Percentiles rank a stretch among this genome's conserved stretches.
These are phyloP conservation scores for Solanum habrochaites DNA, from an alignment of 257 asterid species.

Conservation along the genomic window DNA sequence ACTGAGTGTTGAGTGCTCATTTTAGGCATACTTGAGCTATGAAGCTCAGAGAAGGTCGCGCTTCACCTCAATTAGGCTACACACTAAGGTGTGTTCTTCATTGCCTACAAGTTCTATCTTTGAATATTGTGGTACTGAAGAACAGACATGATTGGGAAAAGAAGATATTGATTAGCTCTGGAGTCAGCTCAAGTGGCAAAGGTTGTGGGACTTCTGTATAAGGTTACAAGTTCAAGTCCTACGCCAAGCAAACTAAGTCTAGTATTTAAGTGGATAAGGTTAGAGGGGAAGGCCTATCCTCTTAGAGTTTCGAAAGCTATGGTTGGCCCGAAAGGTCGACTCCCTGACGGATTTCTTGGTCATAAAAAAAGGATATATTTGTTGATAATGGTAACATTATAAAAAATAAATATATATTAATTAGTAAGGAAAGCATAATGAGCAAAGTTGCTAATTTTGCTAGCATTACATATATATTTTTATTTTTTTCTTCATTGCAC, in stretches of 20 bases:
- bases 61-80: not conserved
- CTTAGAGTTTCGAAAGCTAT: not conserved
- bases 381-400: not conserved
- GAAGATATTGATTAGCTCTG: not conserved
- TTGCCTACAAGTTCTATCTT: not conserved
- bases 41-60: not conserved
- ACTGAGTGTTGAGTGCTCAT: not conserved
- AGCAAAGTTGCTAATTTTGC: not conserved
- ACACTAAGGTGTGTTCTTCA: not conserved
- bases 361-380: not conserved
- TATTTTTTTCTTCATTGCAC: too few relatives aligned
- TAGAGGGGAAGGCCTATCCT: not conserved
- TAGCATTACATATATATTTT: too few relatives aligned
- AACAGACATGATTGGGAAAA: not conserved
- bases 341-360: not conserved
- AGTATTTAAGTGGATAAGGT: not conserved
- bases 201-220: not conserved
- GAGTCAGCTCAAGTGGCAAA: not conserved
- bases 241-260: not conserved
- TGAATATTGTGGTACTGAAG: not conserved
- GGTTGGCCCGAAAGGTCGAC: not conserved
- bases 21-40: not conserved
- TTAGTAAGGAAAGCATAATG: not conserved
- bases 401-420: too few relatives aligned
- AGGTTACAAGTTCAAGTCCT: not conserved